Evolutionary conservation across 1,284 basidiomycete genomes (phyloP).

Genomic region (Rhizopogon parksii): DNA sequence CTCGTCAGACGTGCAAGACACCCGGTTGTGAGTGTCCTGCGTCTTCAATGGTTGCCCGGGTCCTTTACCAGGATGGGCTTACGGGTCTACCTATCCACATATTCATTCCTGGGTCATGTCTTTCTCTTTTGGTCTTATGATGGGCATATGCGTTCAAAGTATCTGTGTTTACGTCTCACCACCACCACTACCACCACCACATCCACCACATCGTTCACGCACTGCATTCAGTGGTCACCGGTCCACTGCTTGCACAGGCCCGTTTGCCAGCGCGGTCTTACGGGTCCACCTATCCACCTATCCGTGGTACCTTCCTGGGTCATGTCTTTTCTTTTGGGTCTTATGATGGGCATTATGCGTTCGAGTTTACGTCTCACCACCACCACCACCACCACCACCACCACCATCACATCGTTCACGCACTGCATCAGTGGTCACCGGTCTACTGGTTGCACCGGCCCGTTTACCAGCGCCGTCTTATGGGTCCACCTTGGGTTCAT

Average conservation of each 20-base stretch:
- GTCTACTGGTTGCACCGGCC: no score
- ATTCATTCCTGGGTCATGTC: neutral
- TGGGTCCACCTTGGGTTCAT: neutral
- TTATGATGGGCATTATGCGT: conserved; percentile 12
- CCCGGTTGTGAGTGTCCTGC: neutral
- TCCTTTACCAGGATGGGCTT: neutral
- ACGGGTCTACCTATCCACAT: neutral
- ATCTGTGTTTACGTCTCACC: conserved; percentile 5
- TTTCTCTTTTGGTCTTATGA: conserved; percentile 17
- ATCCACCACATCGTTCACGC: conserved; percentile 4
- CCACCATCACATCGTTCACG: conserved; percentile 1
- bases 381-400: conserved; percentile 1
- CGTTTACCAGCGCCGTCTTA: neutral
- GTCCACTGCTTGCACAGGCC: no score
- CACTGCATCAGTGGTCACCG: neutral
- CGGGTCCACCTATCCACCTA: neutral
- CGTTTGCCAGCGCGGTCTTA: neutral
- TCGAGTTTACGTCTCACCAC: conserved; percentile 1
- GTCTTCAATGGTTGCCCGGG: neutral
- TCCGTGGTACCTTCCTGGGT: conserved; percentile 3
- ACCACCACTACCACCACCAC: conserved; percentile 6
- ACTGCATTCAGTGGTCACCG: neutral
- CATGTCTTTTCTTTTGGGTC: conserved; percentile 13
- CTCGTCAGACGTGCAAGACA: no score
- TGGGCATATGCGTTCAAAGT: conserved; percentile 5